These are phyloP conservation scores for Pyronema omphalodes DNA, from an alignment of 495 filamentous ascomycete species.

Conservation along the genomic window DNA sequence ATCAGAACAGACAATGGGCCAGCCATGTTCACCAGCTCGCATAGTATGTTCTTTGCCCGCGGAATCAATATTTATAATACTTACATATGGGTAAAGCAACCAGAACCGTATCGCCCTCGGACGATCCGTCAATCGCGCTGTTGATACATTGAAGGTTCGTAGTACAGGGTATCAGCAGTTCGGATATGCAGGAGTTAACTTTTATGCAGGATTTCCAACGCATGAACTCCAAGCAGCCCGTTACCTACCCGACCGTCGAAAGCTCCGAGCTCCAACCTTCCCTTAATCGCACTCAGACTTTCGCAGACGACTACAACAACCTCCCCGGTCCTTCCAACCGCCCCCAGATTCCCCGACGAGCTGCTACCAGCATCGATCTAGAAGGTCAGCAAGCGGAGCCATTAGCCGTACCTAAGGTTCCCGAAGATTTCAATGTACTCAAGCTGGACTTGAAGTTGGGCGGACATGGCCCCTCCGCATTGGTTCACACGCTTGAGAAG, in stretches of 20 bases:
- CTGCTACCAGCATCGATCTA: slow-evolving; percentile 51
- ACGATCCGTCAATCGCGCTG: slow-evolving; percentile 62
- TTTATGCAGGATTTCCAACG: slow-evolving; percentile 49
- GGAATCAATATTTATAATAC: slow-evolving; percentile 7
- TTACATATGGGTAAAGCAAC: slow-evolving; percentile 45
- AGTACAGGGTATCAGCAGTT: background rate
- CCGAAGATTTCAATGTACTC: slow-evolving; percentile 85
- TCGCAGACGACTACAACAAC: slow-evolving; percentile 7
- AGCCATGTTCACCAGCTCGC: slow-evolving; percentile 56
- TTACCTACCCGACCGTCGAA: slow-evolving; percentile 80
- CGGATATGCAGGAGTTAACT: background rate
- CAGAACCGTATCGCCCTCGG: slow-evolving; percentile 71
- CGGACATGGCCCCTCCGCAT: slow-evolving; percentile 62
- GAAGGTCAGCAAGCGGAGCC: slow-evolving; percentile 33
- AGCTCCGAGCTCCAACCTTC: slow-evolving; percentile 32
- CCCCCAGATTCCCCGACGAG: slow-evolving; percentile 40
- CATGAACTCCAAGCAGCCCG: slow-evolving; percentile 82
- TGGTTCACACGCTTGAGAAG: slow-evolving; percentile 95
- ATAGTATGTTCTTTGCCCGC: slow-evolving; percentile 31
- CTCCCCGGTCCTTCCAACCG: slow-evolving; percentile 21
- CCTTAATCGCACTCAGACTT: slow-evolving; percentile 26
- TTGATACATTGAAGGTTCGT: slow-evolving; percentile 44
- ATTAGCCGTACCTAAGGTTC: slow-evolving; percentile 78
- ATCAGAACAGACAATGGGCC: slow-evolving; percentile 35
- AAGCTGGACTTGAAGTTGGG: slow-evolving; percentile 90